Conservation (phyloP, 2,329 filamentous ascomycete species). For the Simplicillium sp. region DNA sequence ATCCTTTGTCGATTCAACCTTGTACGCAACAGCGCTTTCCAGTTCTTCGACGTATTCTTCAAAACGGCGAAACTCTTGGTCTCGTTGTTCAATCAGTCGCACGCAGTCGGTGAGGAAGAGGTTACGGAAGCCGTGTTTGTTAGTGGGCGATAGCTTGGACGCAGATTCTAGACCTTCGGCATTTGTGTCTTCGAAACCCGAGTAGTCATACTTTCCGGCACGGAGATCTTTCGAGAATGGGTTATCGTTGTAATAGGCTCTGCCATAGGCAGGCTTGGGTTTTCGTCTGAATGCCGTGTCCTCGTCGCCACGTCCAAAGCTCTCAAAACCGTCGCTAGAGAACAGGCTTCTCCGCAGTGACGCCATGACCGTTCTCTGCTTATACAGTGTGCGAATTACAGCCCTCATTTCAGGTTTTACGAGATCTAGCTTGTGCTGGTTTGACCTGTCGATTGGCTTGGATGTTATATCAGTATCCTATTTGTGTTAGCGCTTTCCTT, state of each 20-base stretch:
- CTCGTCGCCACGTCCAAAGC: slow-evolving; percentile 8
- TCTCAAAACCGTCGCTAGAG: slow-evolving; percentile 8
- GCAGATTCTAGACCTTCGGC: slow-evolving; percentile 16
- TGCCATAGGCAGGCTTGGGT: neutral
- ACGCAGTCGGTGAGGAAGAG: slow-evolving; percentile 29
- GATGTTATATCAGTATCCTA: slow-evolving; percentile 30
- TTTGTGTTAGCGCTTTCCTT: slow-evolving; percentile 8
- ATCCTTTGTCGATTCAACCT: slow-evolving; percentile 30
- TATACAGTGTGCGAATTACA: slow-evolving; percentile 23
- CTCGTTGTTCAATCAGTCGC: slow-evolving; percentile 25
- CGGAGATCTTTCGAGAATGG: slow-evolving; percentile 2
- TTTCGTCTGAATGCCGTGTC: neutral
- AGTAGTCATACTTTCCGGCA: slow-evolving; percentile 10
- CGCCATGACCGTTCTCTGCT: slow-evolving; percentile 20
- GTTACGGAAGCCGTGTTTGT: slow-evolving; percentile 25
- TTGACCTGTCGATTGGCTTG: slow-evolving; percentile 28
- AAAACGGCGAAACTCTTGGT: slow-evolving; percentile 20
- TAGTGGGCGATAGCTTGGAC: slow-evolving; percentile 24
- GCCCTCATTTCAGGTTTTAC: slow-evolving; percentile 30
- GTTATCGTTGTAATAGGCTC: neutral
- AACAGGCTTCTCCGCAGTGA: slow-evolving; percentile 14
- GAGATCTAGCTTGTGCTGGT: slow-evolving; percentile 29
- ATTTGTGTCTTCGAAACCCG: slow-evolving; percentile 12
- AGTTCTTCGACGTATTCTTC: slow-evolving; percentile 20
- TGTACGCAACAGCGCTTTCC: slow-evolving; percentile 20